phyloP scores from a whole-genome alignment of 768 basidiomycete genomes.

The Mycena crocata region DNA sequence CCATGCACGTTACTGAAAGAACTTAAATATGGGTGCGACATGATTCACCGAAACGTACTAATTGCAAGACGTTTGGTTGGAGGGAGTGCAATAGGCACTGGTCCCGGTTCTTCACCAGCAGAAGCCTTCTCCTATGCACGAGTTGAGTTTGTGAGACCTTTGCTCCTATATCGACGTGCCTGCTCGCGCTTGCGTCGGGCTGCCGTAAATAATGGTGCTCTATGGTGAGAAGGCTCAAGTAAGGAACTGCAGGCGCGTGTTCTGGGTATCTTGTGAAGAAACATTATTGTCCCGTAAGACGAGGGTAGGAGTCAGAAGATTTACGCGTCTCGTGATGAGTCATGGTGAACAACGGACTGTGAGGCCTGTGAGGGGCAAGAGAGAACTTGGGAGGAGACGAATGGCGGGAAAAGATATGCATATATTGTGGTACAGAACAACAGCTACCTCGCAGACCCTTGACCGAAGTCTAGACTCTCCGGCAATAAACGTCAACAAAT shows the following conservation, averaged over 20 bases:
- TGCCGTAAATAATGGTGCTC: slow-evolving; percentile 2
- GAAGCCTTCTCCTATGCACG: slow-evolving; percentile 14
- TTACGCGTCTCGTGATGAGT: slow-evolving; percentile 4
- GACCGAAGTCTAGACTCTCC: slow-evolving; percentile 24
- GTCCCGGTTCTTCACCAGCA: slow-evolving; percentile 1
- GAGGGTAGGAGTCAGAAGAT: not conserved
- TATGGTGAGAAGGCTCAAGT: not conserved
- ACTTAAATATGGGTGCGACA: not conserved
- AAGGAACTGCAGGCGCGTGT: not conserved
- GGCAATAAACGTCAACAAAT: not conserved
- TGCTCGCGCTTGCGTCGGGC: slow-evolving; percentile 4
- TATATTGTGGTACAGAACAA: not conserved
- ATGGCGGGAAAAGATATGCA: not conserved
- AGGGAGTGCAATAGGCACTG: slow-evolving; percentile 33
- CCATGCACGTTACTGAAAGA: slow-evolving; percentile 57
- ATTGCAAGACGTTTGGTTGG: slow-evolving; percentile 47
- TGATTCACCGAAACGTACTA: slow-evolving; percentile 38
- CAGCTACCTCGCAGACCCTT: too few relatives aligned
- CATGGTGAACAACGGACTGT: not conserved
- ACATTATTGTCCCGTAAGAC: slow-evolving; percentile 9
- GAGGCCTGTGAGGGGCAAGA: not conserved
- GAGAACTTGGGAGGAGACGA: not conserved
- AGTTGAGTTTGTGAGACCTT: not conserved
- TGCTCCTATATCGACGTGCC: not conserved
- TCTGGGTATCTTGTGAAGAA: slow-evolving; percentile 2